Base-by-base conservation (phyloP, 2,329 filamentous ascomycete species). In the Ophiobolus disseminans region DNA sequence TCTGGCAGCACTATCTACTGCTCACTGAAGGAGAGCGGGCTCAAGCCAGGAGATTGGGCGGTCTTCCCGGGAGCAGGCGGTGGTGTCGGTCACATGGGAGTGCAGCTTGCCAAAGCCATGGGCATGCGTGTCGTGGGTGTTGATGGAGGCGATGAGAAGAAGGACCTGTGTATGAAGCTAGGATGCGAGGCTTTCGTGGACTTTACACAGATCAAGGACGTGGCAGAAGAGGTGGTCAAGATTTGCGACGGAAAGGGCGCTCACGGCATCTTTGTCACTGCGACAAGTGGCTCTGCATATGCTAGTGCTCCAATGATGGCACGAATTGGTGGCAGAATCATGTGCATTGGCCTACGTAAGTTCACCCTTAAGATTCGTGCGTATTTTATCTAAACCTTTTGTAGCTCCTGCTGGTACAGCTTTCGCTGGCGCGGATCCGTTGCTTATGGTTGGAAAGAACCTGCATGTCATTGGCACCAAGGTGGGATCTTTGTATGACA, bases 41-140 rank as follows among this genome's bases (percentile, higher is more conserved):
- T 82, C 2, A 72, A 72, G 47, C 67, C 80, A 0, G 78, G 80
- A 4, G 69, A 82, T 25, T 83, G 77, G 77, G 77, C 79, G 1
- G 75, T 78, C 6, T 80, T 82, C 53, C 77, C 78, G 4, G 79
- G 79, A 11, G 78, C 79, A 0, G 81, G 74, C 11, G 75, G 81
- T 6, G 78, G 78, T 17, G 81, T 83, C 1, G 81, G 81, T 2
- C 80, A 82, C 39, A 80, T 83, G 59, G 81, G 81, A 9, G 78
- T 84, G 4, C 81, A 69, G 51, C 32, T 69, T 4, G 67, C 67
- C 1, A 68, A 64, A 44, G 66, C 65, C 8, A 69, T 70, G 67
- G 65, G 65, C 5, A 44, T 69, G 46, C 53, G 64, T 9, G 60
- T 66, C 10, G 53, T 69, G 4, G 65, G 63, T 31, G 48, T 68